Evolutionary conservation across 2,329 filamentous ascomycete genomes (phyloP), one percentile per base, ranked within the genome.

Genomic region (Phyllosticta capitalensis): DNA sequence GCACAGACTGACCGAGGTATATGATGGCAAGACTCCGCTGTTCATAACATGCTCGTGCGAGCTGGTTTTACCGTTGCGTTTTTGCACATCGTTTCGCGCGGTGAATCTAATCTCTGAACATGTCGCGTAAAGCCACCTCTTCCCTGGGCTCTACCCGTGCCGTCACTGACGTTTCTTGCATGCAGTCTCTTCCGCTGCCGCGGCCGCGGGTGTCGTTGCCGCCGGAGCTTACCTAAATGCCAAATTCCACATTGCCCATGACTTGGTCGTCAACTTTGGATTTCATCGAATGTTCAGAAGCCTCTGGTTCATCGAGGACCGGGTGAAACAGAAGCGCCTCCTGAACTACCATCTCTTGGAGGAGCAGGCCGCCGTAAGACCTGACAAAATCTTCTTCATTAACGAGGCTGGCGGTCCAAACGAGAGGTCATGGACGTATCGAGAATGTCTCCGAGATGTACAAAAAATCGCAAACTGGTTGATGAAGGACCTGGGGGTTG

Each of bases 181-280:
- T 38, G 12, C 17, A 45, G 30, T 54, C 12, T 50, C 56, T 30
- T 17, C 30, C 22, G 56, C 51, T 20, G 67, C 67, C 12, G 75
- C 75, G 10, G 74, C 75, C 14, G 80, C 81, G 49, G 53, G 21
- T 19, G 57, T 45, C 28, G n/a, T 38, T 19, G 45, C 52, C 26
- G n/a, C 33, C 14, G 52, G 22, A 4, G 78, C 80, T 12, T 89
- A 89, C 65, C 74, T 88, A 52, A 82, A 91, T 67, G 88, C 83
- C 59, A 89, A 87, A 74, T 85, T 81, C 66, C 83, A 88, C 68
- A 68, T 91, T 57, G 69, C 73, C 49, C 82, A 87, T 66, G 88
- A 92, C 68, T 64, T 87, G 14, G 65, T 22, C 21, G 17, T 12
- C 30, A 38, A 38, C 5, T 38, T 38, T 38, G 30, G 30, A 5